Evolutionary conservation across 768 basidiomycete genomes (phyloP).

Genomic region (Ramaria sp.): DNA sequence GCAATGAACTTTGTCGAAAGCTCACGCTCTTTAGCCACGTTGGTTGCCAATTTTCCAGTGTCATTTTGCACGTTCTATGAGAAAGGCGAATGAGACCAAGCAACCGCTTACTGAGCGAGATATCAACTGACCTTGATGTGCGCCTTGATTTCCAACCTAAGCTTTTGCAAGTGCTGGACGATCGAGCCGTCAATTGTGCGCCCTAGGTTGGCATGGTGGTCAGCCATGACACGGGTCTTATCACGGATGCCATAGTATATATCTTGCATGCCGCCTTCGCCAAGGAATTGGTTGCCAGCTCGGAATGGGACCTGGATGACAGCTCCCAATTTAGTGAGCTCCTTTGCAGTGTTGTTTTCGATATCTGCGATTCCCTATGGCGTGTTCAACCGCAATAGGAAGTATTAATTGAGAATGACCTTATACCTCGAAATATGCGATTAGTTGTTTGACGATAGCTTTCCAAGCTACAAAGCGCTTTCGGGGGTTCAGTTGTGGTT

Average conservation of each 20-base stretch:
- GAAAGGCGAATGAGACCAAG: neutral
- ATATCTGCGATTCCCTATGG: conserved; percentile 64
- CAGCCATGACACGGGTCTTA: conserved; percentile 86
- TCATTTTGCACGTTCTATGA: conserved; percentile 88
- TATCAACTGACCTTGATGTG: conserved; percentile 69
- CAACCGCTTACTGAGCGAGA: neutral
- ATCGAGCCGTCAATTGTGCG: conserved; percentile 95
- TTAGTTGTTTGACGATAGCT: conserved; percentile 90
- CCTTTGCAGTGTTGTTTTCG: conserved; percentile 87
- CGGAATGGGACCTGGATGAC: conserved; percentile 97
- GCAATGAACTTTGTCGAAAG: conserved; percentile 75
- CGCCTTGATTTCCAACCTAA: conserved; percentile 91
- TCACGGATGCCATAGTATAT: conserved; percentile 89
- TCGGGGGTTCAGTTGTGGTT: neutral
- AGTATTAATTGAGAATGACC: neutral
- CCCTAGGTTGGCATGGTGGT: conserved; percentile 93
- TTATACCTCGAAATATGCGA: conserved; percentile 72
- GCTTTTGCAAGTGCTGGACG: conserved; percentile 94
- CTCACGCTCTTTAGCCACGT: conserved; percentile 90
- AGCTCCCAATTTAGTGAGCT: conserved; percentile 85
- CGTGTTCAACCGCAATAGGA: neutral
- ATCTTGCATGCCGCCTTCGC: conserved; percentile 95
- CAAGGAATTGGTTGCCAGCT: conserved; percentile 93
- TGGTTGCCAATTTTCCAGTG: conserved; percentile 83
- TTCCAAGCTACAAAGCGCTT: conserved; percentile 86